Conservation (phyloP, 2,329 filamentous ascomycete species). For the Ambrosiella beaveri region DNA sequence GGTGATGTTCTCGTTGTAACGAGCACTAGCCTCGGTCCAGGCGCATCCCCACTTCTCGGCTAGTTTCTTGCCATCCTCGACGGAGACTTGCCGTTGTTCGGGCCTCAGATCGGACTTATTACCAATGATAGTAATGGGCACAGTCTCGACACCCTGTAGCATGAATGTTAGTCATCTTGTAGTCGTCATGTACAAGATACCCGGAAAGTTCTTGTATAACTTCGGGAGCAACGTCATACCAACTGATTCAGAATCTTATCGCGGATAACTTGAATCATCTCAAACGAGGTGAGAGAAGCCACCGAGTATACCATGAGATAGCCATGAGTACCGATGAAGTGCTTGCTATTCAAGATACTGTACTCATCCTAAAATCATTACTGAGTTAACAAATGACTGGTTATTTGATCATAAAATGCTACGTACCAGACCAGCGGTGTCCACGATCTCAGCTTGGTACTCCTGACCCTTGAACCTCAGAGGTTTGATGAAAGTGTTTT, state of each 20-base stretch:
- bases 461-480: conserved; percentile 89
- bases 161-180: conserved; percentile 1
- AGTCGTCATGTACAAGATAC: background rate
- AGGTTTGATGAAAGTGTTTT: conserved; percentile 95
- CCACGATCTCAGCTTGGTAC: conserved; percentile 90
- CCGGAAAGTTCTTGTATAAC: background rate
- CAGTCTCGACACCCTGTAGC: conserved; percentile 69
- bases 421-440: conserved; percentile 78
- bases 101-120: conserved; percentile 92
- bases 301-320: conserved; percentile 99
- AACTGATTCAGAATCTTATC: conserved; percentile 96
- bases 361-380: conserved; percentile 63
- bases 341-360: conserved; percentile 93
- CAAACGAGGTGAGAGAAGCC: conserved; percentile 79
- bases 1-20: conserved; percentile 84
- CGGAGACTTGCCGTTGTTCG: conserved; percentile 78
- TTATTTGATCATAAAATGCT: conserved; percentile 15
- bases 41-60: conserved; percentile 79
- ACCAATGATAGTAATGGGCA: conserved; percentile 85
- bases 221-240: conserved; percentile 33
- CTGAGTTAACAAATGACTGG: background rate
- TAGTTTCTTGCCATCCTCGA: conserved; percentile 70
- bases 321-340: conserved; percentile 97
- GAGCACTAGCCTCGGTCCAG: conserved; percentile 86
- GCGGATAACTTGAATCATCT: conserved; percentile 90